Base-by-base conservation (phyloP, 192 early-diverging fungal genomes). In the Podila clonocystis region DNA sequence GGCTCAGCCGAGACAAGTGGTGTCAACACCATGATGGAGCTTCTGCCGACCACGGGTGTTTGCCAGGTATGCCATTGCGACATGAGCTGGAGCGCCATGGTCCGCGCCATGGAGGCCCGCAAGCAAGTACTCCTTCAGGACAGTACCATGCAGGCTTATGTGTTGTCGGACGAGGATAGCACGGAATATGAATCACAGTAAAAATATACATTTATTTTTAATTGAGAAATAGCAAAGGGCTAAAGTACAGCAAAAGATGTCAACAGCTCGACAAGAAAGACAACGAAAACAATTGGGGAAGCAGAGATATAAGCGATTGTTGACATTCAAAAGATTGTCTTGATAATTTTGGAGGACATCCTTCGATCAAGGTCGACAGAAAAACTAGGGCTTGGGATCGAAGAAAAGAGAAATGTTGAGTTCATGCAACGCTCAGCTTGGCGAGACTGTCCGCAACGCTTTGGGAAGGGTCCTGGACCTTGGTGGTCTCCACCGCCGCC, bases 41-140 rank as follows among this genome's bases (percentile, higher is more conserved):
- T 79, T 29, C 66, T 80, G 5, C 77, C 77, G 2, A 73, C 66
- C 0, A 73, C 7, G n/a, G 77, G 64, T 34, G 58, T 26, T 3
- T 80, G 77, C 22, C 50, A 45, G 11, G 11, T 68, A 7, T 80
- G 77, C 22, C 50, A 48, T 6, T 52, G 33, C 8, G 71, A 64
- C 4, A 50, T 80, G 55, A 38, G 45, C 12, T 80, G 77, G 71
- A 65, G 31, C 2, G 19, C 0, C 12, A 73, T 80, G 77, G 49
- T 80, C 5, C 77, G 60, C 9, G 62, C 77, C 22, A 80, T 80
- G 77, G 59, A 34, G 26, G 36, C 50, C 1, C 74, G 74, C 26
- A 50, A 41, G 12, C 33, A 66, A 17, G 65, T 31, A 9, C 29
- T 31, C 17, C 5, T 31, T 6, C 5, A 19, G 17, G 17, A 31